Percentiles rank a stretch among this genome's conserved stretches.
These are phyloP conservation scores for Lanmaoa rubissima DNA, from an alignment of 768 basidiomycete species.

Conservation along the genomic window DNA sequence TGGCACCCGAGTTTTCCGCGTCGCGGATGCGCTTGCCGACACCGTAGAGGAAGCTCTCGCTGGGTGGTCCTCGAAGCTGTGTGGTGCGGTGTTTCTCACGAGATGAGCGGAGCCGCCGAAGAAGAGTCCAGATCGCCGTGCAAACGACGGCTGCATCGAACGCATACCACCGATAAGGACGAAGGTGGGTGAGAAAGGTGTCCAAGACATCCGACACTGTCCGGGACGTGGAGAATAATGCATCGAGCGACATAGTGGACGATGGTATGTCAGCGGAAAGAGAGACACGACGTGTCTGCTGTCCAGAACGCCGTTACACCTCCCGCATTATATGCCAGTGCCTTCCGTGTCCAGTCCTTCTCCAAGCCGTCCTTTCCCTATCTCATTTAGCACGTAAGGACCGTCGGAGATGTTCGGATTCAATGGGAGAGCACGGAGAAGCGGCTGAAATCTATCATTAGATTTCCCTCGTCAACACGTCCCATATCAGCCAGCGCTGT, in stretches of 20 bases:
- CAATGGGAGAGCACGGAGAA: too few species aligned
- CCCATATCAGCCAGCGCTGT: too few species aligned
- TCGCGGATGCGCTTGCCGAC: slow-evolving; percentile 4
- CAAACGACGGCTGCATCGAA: not conserved
- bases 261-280: not conserved
- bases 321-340: not conserved
- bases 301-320: not conserved
- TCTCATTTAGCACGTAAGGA: not conserved
- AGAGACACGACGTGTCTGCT: not conserved
- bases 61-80: slow-evolving; percentile 18
- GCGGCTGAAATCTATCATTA: too few species aligned
- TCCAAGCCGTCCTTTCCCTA: too few species aligned
- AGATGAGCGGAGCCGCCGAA: slow-evolving; percentile 1
- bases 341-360: not conserved
- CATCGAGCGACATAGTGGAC: not conserved
- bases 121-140: slow-evolving; percentile 3
- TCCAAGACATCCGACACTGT: not conserved
- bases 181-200: not conserved
- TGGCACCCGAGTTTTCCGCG: not conserved
- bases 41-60: slow-evolving; percentile 18
- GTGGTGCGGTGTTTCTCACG: slow-evolving; percentile 9
- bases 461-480: too few species aligned
- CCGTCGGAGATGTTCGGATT: too few species aligned
- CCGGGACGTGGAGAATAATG: not conserved
- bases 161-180: not conserved